Base-by-base conservation (phyloP, 2,329 filamentous ascomycete genomes). In the Aureobasidium sp. region DNA sequence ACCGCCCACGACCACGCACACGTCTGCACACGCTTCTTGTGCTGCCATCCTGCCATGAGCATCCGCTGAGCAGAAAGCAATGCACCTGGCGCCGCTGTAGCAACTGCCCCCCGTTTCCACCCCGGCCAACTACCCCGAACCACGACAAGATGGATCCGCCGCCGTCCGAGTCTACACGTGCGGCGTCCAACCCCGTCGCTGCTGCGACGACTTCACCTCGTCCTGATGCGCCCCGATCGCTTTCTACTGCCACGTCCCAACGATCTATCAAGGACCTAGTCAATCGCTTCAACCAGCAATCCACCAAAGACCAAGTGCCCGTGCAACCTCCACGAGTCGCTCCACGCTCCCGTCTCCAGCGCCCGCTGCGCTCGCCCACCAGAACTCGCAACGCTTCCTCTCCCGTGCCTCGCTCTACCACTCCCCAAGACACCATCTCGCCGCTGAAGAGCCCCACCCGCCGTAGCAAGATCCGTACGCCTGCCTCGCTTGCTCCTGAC, bases 261-360 rank as follows among this genome's bases (percentile, higher is more conserved):
- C 80, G 85, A n/a, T 92, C 87, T 64, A 88, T 94, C 67, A 90
- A 87, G 75, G 89, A 94, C 70, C 79, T 94, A 65, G 86, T 89
- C 69, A 90, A 87, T 74, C 86, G 84, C 61, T 94, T 93, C 75
- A 89, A 93, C 73, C 84, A 87, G 70, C 63, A 65, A 36, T 67
- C 64, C 7, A 62, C 42, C 5, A 39, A 47, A 3, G 55, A 58
- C 31, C n/a, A 42, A 3, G 7, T 31, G n/a, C 42, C 29, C 34
- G 8, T 14, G 6, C 51, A 42, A n/a, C 60, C 62, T 15, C 22
- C 57, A 17, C 34, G 15, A 42, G 15, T 15, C 17, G 56, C 34
- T 20, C 44, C 56, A 22, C 57, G 34, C 17, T 41, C 57, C 3
- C 57, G 45, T 36, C 34, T 60, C 25, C 57, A 60, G 45, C 57